Conservation (phyloP, 1,284 basidiomycete genomes). For the Puccinia coronata region DNA sequence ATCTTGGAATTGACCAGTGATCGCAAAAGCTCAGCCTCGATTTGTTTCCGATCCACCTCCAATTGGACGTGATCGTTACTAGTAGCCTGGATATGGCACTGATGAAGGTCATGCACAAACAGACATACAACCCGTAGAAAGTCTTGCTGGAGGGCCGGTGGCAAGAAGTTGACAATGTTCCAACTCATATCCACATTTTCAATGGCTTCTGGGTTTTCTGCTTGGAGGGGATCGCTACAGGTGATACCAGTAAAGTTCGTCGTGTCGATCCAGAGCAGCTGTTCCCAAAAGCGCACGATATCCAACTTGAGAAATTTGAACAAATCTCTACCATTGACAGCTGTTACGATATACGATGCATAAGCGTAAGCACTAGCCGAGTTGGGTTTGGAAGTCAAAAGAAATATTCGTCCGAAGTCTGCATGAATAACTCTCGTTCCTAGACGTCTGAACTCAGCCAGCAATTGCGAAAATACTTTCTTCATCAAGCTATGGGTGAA, state of each 20-base stretch:
- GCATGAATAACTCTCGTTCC: constrained; percentile 92
- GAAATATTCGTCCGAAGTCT: constrained; percentile 85
- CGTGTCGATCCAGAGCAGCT: constrained; percentile 90
- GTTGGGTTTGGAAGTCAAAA: constrained; percentile 88
- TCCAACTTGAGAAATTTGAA: constrained; percentile 90
- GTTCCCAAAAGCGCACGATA: constrained; percentile 90
- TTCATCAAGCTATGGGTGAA: constrained; percentile 96
- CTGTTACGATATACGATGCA: constrained; percentile 85
- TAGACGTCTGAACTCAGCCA: constrained; percentile 93
- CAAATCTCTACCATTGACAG: constrained; percentile 89
- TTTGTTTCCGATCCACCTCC: constrained; percentile 60
- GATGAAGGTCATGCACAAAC: constrained; percentile 83
- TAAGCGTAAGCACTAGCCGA: constrained; percentile 94
- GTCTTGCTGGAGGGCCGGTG: constrained; percentile 75
- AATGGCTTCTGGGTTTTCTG: neutral
- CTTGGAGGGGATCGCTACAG: constrained; percentile 68
- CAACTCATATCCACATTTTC: constrained; percentile 79
- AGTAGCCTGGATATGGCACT: constrained; percentile 67
- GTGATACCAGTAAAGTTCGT: constrained; percentile 91
- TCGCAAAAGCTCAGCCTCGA: constrained; percentile 68
- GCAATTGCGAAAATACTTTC: constrained; percentile 93
- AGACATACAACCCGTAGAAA: constrained; percentile 75
- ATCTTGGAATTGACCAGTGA: constrained; percentile 78
- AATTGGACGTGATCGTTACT: constrained; percentile 66
- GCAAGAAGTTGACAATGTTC: constrained; percentile 92